A percentile compares a stretch with the other conserved stretches of the same genome.
phyloP scores from a whole-genome alignment of 345 rosid genomes.

The Excoecaria agallocha region DNA sequence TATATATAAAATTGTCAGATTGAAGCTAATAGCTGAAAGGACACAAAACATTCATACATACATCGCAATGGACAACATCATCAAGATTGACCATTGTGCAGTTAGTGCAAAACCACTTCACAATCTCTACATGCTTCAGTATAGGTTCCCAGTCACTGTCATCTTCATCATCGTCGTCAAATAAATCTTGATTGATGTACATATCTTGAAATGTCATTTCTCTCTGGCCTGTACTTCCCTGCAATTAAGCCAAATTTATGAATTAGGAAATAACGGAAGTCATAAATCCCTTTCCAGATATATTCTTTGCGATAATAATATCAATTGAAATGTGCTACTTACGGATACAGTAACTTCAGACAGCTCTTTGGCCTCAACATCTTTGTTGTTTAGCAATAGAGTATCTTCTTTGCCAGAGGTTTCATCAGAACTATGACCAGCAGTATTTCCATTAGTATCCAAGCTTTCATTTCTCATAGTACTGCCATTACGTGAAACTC shows the following conservation, averaged over 20 bases:
- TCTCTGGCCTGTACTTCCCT: constrained; percentile 51
- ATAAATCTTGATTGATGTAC: constrained; percentile 41
- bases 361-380: constrained; percentile 23
- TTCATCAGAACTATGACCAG: constrained; percentile 26
- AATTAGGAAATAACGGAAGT: neutral
- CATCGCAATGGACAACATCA: constrained; percentile 62
- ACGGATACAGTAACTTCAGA: constrained; percentile 37
- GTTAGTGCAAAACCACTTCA: constrained; percentile 85
- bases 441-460: constrained; percentile 32
- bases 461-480: constrained; percentile 40
- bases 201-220: constrained; percentile 76
- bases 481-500: constrained; percentile 29
- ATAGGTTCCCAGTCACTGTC: constrained; percentile 95
- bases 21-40: neutral
- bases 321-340: constrained; percentile 17
- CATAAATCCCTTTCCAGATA: constrained; percentile 8
- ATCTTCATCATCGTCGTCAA: constrained; percentile 76
- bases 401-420: constrained; percentile 28
- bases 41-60: constrained; percentile 36
- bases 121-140: constrained; percentile 49
- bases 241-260: constrained; percentile 15
- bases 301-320: constrained; percentile 1
- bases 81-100: constrained; percentile 85
- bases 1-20: neutral
- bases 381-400: constrained; percentile 11